A percentile compares a stretch with the other conserved stretches of the same genome.
Evolutionary conservation across 495 filamentous ascomycete genomes (phyloP).

Genomic region (Lindgomyces ingoldianus): DNA sequence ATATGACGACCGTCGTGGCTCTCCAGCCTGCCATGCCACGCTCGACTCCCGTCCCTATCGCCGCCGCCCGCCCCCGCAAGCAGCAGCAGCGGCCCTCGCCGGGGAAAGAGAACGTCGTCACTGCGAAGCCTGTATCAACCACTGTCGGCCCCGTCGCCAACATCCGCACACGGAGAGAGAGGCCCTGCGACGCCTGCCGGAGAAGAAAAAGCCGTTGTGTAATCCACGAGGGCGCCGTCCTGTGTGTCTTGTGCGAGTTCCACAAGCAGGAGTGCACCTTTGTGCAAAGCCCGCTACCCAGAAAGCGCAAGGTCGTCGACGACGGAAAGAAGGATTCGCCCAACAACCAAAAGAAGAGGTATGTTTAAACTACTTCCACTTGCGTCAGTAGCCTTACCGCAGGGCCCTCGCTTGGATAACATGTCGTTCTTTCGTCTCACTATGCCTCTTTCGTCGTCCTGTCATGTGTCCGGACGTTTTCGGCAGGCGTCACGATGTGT

Average conservation of each 20-base stretch:
- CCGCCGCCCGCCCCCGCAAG: slow-evolving; percentile 36
- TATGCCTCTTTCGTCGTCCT: slow-evolving; percentile 12
- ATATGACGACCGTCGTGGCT: slow-evolving; percentile 46
- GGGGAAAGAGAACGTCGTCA: slow-evolving; percentile 43
- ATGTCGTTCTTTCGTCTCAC: slow-evolving; percentile 10
- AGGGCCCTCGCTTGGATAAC: slow-evolving; percentile 3
- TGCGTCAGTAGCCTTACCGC: slow-evolving; percentile 10
- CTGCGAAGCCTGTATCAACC: slow-evolving; percentile 36
- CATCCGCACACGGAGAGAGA: slow-evolving; percentile 41
- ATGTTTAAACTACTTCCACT: slow-evolving; percentile 17
- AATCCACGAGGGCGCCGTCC: slow-evolving; percentile 84
- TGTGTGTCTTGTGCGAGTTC: slow-evolving; percentile 56
- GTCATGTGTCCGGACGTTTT: neutral
- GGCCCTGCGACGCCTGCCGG: slow-evolving; percentile 70
- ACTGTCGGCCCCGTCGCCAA: slow-evolving; percentile 35
- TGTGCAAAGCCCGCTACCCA: slow-evolving; percentile 51
- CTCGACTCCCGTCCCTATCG: slow-evolving; percentile 41
- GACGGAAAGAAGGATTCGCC: slow-evolving; percentile 37
- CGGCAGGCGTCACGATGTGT: neutral
- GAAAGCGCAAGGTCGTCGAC: slow-evolving; percentile 52
- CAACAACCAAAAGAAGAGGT: slow-evolving; percentile 41
- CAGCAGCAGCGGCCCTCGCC: slow-evolving; percentile 35
- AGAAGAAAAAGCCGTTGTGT: slow-evolving; percentile 87
- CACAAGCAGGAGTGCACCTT: slow-evolving; percentile 54
- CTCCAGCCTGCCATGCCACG: slow-evolving; percentile 43